Evolutionary conservation across 441 rosid genomes (phyloP).

Genomic region (Adansonia madagascariensis): DNA sequence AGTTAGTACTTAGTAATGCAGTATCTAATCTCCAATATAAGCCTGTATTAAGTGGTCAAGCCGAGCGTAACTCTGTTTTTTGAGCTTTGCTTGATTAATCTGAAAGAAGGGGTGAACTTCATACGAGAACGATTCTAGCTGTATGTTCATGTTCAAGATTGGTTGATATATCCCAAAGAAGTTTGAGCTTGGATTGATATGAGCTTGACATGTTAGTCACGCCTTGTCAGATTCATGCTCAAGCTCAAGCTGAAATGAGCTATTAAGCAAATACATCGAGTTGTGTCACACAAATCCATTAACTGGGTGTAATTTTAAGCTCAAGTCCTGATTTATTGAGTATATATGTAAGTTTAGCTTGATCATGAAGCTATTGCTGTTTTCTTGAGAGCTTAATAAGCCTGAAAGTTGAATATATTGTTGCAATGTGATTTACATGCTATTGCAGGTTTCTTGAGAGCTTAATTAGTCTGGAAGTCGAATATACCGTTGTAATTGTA

Average conservation of each 20-base stretch:
- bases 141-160: neutral
- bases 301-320: too few species aligned
- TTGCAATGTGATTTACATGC: neutral
- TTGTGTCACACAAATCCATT: neutral
- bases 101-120: neutral
- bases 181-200: neutral
- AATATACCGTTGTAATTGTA: slow-evolving; percentile 43
- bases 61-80: neutral
- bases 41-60: neutral
- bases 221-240: neutral
- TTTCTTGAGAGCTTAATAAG: too few species aligned
- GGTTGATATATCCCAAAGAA: neutral
- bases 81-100: neutral
- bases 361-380: too few species aligned
- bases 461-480: slow-evolving; percentile 45
- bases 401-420: too few species aligned
- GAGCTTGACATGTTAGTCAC: neutral
- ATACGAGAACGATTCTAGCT: neutral
- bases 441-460: slow-evolving; percentile 51
- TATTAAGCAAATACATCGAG: neutral
- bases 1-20: neutral
- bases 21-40: neutral
- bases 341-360: neutral
- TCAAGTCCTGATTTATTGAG: neutral
- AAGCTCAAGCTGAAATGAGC: neutral